Evolutionary conservation across 2,329 filamentous ascomycete species (phyloP), one percentile per base, ranked within the genome.

Genomic region (Aspergillus aculeatus): DNA sequence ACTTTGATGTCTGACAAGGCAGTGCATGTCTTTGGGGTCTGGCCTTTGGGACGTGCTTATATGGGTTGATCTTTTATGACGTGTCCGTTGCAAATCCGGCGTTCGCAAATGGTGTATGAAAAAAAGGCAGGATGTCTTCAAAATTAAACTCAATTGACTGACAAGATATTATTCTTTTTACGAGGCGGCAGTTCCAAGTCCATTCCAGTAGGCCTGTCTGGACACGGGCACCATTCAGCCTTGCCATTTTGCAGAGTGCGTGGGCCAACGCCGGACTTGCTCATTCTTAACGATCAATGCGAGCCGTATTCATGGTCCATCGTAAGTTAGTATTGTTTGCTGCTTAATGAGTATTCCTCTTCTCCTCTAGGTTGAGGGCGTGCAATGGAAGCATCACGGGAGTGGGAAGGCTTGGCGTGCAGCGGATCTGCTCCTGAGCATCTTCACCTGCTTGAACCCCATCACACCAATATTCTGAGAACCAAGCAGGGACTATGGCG

Each of bases 41-140:
- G 71, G 71, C 72, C 71, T 75, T 68, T 73, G 67, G 72, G 69
- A 62, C 61, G 64, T 67, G 62, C 66, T 68, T 67, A 65, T 66
- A 35, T 71, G 65, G 66, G 65, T 68, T 70, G 66, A 65, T 67
- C 62, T 69, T 70, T 69, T 65, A 68, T 66, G 67, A 68, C 71
- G 67, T 72, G 69, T 74, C 62, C 68, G 66, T 69, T 74, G 70
- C 71, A 73, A 70, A 69, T 73, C 67, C 63, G 73, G 73, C 73
- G 73, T 75, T 75, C 61, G 70, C 63, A 69, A 66, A 66, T 72
- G 73, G 73, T 76, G 73, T 76, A 76, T 71, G 70, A 73, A 73
- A 71, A 71, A 71, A 73, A 72, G 71, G 73, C 71, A 71, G 66
- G 67, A 71, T 74, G 68, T 67, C 58, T 62, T n/a, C 59, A 58